These are phyloP conservation scores for Ramalina peruviana DNA, from an alignment of 495 filamentous ascomycete genomes.

Conservation along the genomic window DNA sequence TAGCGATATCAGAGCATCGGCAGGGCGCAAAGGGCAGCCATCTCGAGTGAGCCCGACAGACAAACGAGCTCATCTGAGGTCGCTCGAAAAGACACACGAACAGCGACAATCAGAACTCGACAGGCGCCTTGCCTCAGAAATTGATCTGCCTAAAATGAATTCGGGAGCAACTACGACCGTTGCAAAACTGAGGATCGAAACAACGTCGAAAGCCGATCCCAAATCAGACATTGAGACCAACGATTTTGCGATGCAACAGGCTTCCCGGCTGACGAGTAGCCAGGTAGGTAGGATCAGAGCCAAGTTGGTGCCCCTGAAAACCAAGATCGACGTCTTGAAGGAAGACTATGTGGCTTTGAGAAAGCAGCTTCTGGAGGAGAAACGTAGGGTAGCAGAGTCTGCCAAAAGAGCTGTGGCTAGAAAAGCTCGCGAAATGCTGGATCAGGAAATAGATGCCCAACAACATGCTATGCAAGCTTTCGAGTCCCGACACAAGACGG, in stretches of 20 bases:
- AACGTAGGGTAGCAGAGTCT: conserved; percentile 4
- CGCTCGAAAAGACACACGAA: conserved; percentile 22
- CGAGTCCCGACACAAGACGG: conserved; percentile 8
- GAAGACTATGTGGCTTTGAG: conserved; percentile 10
- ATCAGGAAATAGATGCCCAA: conserved; percentile 9
- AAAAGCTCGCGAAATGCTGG: conserved; percentile 15
- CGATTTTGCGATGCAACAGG: neutral
- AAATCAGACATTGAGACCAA: neutral
- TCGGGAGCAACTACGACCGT: neutral
- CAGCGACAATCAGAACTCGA: neutral
- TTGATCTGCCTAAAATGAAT: neutral
- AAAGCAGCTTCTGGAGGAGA: conserved; percentile 8
- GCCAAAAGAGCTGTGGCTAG: conserved; percentile 32
- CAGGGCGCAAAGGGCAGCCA: conserved; percentile 17
- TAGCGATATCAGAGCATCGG: conserved; percentile 35
- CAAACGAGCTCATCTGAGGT: conserved; percentile 16
- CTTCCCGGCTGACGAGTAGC: neutral
- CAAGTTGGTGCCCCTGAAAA: conserved; percentile 14
- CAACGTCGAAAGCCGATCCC: neutral
- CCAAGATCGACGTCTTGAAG: conserved; percentile 7
- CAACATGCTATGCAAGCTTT: conserved; percentile 20
- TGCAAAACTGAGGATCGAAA: neutral
- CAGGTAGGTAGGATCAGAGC: conserved; percentile 10
- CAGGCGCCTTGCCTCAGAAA: conserved; percentile 10
- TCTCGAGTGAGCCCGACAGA: conserved; percentile 18